A percentile compares a stretch with the other conserved stretches of the same genome.
Conservation (phyloP, 352 stramenopile species). For the Aphanomyces cochlioides region DNA sequence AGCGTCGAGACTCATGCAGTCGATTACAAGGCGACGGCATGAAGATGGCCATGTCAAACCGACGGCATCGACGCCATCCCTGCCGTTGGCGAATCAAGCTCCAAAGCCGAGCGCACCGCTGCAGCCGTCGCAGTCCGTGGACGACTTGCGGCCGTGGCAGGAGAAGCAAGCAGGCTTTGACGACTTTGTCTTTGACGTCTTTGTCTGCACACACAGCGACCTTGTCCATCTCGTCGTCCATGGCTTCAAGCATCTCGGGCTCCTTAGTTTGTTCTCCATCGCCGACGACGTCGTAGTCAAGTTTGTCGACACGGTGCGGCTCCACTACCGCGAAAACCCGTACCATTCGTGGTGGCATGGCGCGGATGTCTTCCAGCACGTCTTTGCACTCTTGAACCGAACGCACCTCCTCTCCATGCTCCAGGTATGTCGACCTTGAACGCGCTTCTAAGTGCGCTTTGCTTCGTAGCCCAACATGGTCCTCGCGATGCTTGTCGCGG, state of each 20-base stretch:
- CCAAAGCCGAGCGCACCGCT: not conserved
- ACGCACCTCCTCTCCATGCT: conserved; percentile 34
- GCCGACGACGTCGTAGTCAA: conserved; percentile 39
- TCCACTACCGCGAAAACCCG: conserved; percentile 59
- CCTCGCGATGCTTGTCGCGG: conserved; percentile 36
- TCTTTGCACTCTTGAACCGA: conserved; percentile 47
- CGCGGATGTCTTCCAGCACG: conserved; percentile 67
- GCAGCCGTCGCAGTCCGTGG: not conserved
- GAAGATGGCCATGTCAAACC: not conserved
- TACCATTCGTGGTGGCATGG: conserved; percentile 87
- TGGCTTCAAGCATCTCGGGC: conserved; percentile 22
- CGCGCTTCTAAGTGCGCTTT: conserved; percentile 35
- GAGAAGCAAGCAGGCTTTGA: conserved; percentile 10
- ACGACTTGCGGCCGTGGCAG: not conserved
- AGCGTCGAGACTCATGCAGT: conserved; percentile 4
- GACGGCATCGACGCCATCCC: not conserved
- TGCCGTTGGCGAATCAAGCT: not conserved
- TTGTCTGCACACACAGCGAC: conserved; percentile 54
- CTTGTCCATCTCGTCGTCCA: conserved; percentile 51
- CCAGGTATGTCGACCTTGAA: conserved; percentile 29
- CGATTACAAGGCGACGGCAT: not conserved
- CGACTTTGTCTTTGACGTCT: conserved; percentile 44
- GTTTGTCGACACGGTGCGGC: conserved; percentile 56
- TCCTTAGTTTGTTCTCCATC: conserved; percentile 64
- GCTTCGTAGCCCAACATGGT: conserved; percentile 37